These are phyloP conservation scores for Phytophthora aleatoria DNA, from an alignment of 352 stramenopile species.

Conservation along the genomic window DNA sequence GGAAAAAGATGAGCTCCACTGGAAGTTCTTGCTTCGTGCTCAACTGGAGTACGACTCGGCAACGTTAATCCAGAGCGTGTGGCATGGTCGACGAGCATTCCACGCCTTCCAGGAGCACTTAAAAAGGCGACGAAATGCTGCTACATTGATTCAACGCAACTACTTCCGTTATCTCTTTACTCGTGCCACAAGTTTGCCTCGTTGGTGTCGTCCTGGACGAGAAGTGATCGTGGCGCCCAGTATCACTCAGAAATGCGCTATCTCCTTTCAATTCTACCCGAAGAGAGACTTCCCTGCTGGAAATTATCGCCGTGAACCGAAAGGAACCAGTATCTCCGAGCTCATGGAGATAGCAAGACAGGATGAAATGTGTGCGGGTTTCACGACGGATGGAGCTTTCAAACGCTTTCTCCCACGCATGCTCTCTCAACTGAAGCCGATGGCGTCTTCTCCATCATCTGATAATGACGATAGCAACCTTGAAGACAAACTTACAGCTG, in stretches of 20 bases:
- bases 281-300: slow-evolving; percentile 74
- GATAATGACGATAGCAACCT: neutral
- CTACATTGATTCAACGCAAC: slow-evolving; percentile 65
- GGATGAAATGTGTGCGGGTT: slow-evolving; percentile 75
- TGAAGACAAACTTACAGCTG: slow-evolving; percentile 22
- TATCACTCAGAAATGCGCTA: slow-evolving; percentile 62
- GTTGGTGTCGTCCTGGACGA: slow-evolving; percentile 65
- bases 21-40: slow-evolving; percentile 49
- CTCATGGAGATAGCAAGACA: slow-evolving; percentile 67
- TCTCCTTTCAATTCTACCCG: slow-evolving; percentile 80
- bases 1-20: slow-evolving; percentile 66
- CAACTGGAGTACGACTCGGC: slow-evolving; percentile 56
- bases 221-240: slow-evolving; percentile 72
- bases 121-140: slow-evolving; percentile 38
- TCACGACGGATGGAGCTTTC: slow-evolving; percentile 72
- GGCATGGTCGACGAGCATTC: slow-evolving; percentile 35
- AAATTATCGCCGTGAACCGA: slow-evolving; percentile 59
- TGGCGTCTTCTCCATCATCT: slow-evolving; percentile 25
- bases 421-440: slow-evolving; percentile 71
- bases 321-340: slow-evolving; percentile 32
- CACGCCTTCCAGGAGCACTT: slow-evolving; percentile 40
- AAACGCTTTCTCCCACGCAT: slow-evolving; percentile 81
- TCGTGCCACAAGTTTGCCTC: slow-evolving; percentile 54
- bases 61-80: slow-evolving; percentile 49
- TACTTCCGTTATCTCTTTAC: slow-evolving; percentile 79